phyloP scores from a whole-genome alignment of 306 rosid species.

The Crotalaria pallida region DNA sequence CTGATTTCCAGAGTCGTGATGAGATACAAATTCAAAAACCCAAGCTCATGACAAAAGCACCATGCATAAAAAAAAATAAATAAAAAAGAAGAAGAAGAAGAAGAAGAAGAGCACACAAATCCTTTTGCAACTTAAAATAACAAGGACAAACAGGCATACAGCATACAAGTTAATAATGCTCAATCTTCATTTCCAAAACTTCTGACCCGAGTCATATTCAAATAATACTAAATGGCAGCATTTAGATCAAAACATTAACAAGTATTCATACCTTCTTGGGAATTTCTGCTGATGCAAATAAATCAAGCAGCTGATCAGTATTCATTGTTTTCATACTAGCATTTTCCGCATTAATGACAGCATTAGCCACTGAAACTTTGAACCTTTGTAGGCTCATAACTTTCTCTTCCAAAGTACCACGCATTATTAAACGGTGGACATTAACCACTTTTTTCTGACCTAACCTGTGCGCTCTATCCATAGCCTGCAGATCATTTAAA shows the following conservation, averaged over 20 bases:
- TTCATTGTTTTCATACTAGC: conserved; percentile 99
- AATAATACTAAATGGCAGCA: background rate
- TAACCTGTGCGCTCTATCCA: conserved; percentile 97
- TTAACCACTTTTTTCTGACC: conserved; percentile 97
- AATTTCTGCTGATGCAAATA: conserved; percentile 77
- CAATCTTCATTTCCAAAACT: background rate
- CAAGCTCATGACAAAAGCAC: background rate
- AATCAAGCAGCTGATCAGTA: conserved; percentile 95
- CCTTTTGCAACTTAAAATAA: background rate
- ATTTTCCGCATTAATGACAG: conserved; percentile 93
- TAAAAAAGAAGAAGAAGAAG: no score
- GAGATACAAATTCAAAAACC: background rate
- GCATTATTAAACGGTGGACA: conserved; percentile 97
- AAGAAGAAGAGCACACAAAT: background rate
- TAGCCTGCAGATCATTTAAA: conserved; percentile 55
- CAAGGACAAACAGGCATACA: background rate
- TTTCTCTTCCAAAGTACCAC: conserved; percentile 96
- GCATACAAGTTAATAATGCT: background rate
- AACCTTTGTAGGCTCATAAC: conserved; percentile 93
- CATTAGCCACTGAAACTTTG: conserved; percentile 85
- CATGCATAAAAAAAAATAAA: background rate
- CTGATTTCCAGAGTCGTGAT: background rate
- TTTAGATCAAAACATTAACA: conserved; percentile 9
- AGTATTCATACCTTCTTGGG: conserved; percentile 52
- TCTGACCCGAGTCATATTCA: conserved; percentile 5